Evolutionary conservation across 495 filamentous ascomycete species (phyloP), one percentile per base, ranked within the genome.

Genomic region (Tuber melanosporum): DNA sequence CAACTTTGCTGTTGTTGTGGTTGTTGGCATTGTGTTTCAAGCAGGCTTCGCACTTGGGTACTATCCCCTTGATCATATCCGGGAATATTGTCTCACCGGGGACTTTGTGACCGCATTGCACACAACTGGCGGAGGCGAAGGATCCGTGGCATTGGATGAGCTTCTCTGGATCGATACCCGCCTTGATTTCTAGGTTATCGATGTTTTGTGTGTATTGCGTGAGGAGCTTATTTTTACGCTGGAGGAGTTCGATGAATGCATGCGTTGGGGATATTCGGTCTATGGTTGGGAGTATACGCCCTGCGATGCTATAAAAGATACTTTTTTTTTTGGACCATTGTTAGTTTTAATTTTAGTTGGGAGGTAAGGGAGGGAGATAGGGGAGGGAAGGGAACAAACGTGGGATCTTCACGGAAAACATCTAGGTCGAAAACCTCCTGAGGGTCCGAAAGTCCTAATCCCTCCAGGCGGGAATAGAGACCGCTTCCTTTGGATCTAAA

Each of bases 201-300:
- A 99, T 99, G 83, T 99, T 99, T 84, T 99, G 95, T 3, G 95
- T 96, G 85, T 97, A 99, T 85, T 98, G 97, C 42, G 94, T 98
- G 72, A 98, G 87, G 32, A 99, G 89, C 82, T 97, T 97, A 36
- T 90, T 90, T 83, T 94, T 93, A 76, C 94, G 88, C 83, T 98
- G 94, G 3, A 99, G 88, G n/a, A 98, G 87, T n/a, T 90, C 90
- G 79, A 99, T 96, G 86, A 99, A 99, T 62, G 91, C 92, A 85
- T 99, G 95, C 0, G 95, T 98, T 0, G 95, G 95, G 0, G 95
- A 94, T 85, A 89, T 91, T 78, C 90, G 91, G 20, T 89, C 86
- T 2, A 87, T 88, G 10, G 89, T 90, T 3, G 95, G 95, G 10
- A 99, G 85, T 76, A 98, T 97, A 82, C 97, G 94, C 79, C 92